These are phyloP conservation scores for Xylaria longipes DNA, from an alignment of 495 filamentous ascomycete species.

Conservation along the genomic window DNA sequence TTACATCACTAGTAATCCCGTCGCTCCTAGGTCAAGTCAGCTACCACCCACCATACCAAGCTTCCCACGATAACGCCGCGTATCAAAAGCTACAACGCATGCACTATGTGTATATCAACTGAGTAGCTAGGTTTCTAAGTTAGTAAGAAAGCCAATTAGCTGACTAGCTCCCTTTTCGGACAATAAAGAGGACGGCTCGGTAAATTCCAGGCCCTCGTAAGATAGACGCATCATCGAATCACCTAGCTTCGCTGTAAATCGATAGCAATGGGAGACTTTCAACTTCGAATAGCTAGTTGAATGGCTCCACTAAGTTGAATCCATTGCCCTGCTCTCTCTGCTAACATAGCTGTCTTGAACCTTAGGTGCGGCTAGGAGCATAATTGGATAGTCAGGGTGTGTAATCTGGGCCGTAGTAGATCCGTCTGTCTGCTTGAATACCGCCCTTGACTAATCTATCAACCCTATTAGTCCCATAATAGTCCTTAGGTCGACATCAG, in stretches of 20 bases:
- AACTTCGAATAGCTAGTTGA: too few species aligned
- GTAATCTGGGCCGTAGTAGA: too few species aligned
- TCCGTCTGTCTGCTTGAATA: too few species aligned
- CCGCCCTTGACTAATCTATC: too few species aligned
- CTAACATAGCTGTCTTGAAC: too few species aligned
- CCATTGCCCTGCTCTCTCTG: too few species aligned
- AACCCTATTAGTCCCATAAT: not conserved
- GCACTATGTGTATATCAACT: not conserved
- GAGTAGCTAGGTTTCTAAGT: not conserved
- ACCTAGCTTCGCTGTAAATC: too few species aligned
- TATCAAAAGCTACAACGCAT: not conserved
- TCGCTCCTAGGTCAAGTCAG: not conserved
- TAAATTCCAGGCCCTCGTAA: not conserved
- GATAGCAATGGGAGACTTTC: too few species aligned
- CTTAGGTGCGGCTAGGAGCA: too few species aligned
- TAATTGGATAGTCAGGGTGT: too few species aligned
- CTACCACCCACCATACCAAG: not conserved
- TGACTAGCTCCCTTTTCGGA: not conserved
- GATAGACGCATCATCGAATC: too few species aligned
- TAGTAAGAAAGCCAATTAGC: not conserved
- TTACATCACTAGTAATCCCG: conserved; percentile 7
- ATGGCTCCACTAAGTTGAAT: too few species aligned
- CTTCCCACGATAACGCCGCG: not conserved
- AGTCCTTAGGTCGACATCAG: not conserved
- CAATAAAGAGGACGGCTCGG: not conserved